Evolutionary conservation across 768 basidiomycete species (phyloP).

Genomic region (Rhodotorula kratochvilovae): DNA sequence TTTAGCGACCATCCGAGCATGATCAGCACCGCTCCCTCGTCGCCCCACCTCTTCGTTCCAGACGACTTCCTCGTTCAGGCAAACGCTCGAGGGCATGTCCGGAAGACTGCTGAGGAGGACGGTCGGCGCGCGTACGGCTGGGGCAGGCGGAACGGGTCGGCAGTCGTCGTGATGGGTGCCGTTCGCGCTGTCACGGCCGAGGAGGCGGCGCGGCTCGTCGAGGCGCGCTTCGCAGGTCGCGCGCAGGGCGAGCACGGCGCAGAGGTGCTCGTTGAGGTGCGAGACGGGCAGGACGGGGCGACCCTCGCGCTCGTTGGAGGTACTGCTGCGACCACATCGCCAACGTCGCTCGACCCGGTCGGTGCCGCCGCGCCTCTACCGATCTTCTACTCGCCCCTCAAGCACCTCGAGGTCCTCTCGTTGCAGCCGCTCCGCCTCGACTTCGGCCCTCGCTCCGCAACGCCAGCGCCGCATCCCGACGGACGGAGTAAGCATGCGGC

Average conservation of each 20-base stretch:
- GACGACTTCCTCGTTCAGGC: neutral
- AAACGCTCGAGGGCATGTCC: neutral
- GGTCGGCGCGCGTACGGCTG: neutral
- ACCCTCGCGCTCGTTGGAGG: neutral
- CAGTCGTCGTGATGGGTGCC: neutral
- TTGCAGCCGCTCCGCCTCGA: slow-evolving; percentile 50
- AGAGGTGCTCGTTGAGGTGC: neutral
- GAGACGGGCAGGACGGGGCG: neutral
- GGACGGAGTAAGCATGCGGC: too few species aligned
- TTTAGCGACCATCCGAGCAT: neutral
- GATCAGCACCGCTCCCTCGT: neutral
- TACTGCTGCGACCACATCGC: too few species aligned
- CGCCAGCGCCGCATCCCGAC: too few species aligned
- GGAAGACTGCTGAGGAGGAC: too few species aligned
- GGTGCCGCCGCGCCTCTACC: slow-evolving; percentile 26
- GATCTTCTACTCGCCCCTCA: slow-evolving; percentile 58
- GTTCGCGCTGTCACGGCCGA: neutral
- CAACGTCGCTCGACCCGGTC: too few species aligned
- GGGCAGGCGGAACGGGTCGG: neutral
- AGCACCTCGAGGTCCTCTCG: slow-evolving; percentile 58
- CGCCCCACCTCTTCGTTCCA: slow-evolving; percentile 1
- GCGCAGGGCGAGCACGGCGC: neutral
- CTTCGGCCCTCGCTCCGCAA: slow-evolving; percentile 6
- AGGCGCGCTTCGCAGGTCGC: neutral
- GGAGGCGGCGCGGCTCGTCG: neutral